Conservation (phyloP, 495 filamentous ascomycete species). For the Emericellopsis terricola region DNA sequence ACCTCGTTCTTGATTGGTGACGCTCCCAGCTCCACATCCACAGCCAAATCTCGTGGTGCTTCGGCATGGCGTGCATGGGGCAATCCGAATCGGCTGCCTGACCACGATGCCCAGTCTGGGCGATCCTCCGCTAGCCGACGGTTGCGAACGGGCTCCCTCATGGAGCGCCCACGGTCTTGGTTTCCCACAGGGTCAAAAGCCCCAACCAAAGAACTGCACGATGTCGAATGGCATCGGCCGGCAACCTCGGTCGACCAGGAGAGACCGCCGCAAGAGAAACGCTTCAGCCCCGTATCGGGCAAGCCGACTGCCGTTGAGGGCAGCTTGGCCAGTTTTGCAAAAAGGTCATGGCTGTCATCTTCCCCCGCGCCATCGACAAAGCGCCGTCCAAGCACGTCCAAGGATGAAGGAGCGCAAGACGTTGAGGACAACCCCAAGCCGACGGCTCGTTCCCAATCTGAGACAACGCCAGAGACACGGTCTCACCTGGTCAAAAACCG, state of each 20-base stretch:
- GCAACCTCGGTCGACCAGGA: too few relatives aligned
- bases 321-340: slow-evolving; percentile 46
- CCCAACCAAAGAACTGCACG: slow-evolving; percentile 8
- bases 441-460: slow-evolving; percentile 8
- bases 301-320: slow-evolving; percentile 24
- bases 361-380: slow-evolving; percentile 43
- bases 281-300: too few relatives aligned
- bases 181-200: slow-evolving; percentile 10
- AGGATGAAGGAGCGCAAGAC: slow-evolving; percentile 13
- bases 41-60: too few relatives aligned
- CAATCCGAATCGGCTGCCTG: too few relatives aligned
- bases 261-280: too few relatives aligned
- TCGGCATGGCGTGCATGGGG: too few relatives aligned
- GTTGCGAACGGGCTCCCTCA: slow-evolving; percentile 16
- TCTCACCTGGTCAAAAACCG: slow-evolving; percentile 11
- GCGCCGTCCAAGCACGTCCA: background rate
- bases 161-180: slow-evolving; percentile 25
- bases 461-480: slow-evolving; percentile 5
- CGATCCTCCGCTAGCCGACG: too few relatives aligned
- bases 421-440: slow-evolving; percentile 19
- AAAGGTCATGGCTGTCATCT: slow-evolving; percentile 45
- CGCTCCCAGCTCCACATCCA: background rate
- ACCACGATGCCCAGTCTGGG: too few relatives aligned
- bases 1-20: slow-evolving; percentile 8
- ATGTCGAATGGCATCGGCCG: too few relatives aligned